Evolutionary conservation across 257 asterid genomes (phyloP).

Genomic region (Nicotiana obtusifolia): DNA sequence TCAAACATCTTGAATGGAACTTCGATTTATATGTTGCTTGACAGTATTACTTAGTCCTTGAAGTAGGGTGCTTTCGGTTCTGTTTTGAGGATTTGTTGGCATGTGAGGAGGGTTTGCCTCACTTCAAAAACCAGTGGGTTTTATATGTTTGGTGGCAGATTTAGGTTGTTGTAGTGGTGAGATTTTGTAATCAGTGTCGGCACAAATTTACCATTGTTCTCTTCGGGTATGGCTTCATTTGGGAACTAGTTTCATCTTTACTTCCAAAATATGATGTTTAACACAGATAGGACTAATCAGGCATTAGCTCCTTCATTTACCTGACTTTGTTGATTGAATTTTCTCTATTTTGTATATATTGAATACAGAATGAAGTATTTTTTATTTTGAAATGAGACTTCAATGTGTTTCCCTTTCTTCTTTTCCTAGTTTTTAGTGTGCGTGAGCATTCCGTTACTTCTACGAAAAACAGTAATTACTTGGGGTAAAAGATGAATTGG

Average conservation of each 20-base stretch:
- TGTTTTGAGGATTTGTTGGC: background rate
- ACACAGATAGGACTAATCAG: background rate
- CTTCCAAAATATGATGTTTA: background rate
- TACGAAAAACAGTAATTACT: background rate
- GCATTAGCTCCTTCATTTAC: background rate
- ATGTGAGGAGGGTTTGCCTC: background rate
- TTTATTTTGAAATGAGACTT: too few relatives aligned
- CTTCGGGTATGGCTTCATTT: background rate
- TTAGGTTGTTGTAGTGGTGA: background rate
- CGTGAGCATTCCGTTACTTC: background rate
- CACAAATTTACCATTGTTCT: background rate
- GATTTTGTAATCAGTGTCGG: too few relatives aligned
- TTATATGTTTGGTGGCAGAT: background rate
- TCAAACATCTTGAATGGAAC: background rate
- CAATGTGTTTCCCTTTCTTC: background rate
- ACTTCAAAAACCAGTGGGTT: background rate
- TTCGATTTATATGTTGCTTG: background rate
- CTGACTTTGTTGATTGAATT: background rate
- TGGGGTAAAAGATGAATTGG: background rate
- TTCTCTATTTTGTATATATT: background rate
- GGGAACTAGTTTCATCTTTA: background rate
- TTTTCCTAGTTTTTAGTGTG: background rate
- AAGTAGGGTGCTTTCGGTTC: background rate
- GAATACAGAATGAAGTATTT: too few relatives aligned
- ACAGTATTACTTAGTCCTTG: background rate